Conservation (phyloP, 2,329 filamentous ascomycete genomes). For the Corniculantispora saksenae region DNA sequence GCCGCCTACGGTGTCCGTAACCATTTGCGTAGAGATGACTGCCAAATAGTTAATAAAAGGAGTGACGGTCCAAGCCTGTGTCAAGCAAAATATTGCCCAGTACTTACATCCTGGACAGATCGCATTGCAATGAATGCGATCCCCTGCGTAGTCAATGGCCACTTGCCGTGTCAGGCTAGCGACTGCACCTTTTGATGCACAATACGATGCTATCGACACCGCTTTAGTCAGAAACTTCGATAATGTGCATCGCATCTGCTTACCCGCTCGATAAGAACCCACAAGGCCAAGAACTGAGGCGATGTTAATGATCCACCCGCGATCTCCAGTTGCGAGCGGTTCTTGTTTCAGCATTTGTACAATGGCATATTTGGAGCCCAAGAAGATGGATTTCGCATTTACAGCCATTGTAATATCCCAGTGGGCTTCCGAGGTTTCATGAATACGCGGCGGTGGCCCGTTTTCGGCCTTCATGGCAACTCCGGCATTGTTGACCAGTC, state of each 20-base stretch:
- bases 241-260: too few relatives aligned
- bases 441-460: too few relatives aligned
- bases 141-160: constrained; percentile 49
- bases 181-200: constrained; percentile 51
- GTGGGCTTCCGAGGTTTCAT: too few relatives aligned
- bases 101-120: constrained; percentile 51
- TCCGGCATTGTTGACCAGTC: too few relatives aligned
- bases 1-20: constrained; percentile 24
- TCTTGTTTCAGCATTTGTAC: constrained; percentile 53
- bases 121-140: constrained; percentile 54
- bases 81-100: too few relatives aligned
- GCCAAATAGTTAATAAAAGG: too few relatives aligned
- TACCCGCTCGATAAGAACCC: constrained; percentile 24
- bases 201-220: constrained; percentile 38
- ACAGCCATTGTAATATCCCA: too few relatives aligned
- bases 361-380: constrained; percentile 44
- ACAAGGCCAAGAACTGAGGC: constrained; percentile 45
- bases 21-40: constrained; percentile 32
- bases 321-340: constrained; percentile 36
- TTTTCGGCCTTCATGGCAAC: too few relatives aligned
- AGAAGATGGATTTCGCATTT: too few relatives aligned
- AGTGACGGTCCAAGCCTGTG: too few relatives aligned
- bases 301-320: constrained; percentile 53
- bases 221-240: too few relatives aligned
- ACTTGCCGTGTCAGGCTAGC: constrained; percentile 49